Percentiles rank a stretch among this genome's conserved stretches.
These are phyloP conservation scores for Lagenidium sp. DNA, from an alignment of 352 stramenopile species.

Conservation along the genomic window DNA sequence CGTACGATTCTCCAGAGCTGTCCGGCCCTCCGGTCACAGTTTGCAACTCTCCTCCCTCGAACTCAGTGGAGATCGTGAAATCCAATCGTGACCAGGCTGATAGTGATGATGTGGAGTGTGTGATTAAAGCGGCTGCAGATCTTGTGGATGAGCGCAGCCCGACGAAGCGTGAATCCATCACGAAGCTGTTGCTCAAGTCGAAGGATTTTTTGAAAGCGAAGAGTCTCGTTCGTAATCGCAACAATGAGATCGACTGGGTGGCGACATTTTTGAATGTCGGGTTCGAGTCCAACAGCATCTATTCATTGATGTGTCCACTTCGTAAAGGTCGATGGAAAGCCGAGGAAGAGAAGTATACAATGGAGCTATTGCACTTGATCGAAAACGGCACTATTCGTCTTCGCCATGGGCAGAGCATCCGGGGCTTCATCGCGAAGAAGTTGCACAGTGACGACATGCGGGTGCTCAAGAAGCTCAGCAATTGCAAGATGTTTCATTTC, in stretches of 20 bases:
- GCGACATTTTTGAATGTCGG: constrained; percentile 64
- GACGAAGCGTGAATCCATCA: constrained; percentile 30
- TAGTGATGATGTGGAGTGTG: constrained; percentile 1
- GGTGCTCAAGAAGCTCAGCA: constrained; percentile 79
- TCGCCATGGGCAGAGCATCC: constrained; percentile 55
- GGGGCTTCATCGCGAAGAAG: constrained; percentile 62
- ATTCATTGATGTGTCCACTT: constrained; percentile 61
- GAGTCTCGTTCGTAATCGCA: constrained; percentile 52
- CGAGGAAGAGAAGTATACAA: constrained; percentile 66
- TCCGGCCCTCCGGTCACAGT: no score
- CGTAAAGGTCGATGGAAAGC: constrained; percentile 68
- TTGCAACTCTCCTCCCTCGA: no score
- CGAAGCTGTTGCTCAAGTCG: constrained; percentile 49
- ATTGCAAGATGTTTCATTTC: constrained; percentile 77
- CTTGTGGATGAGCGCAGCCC: constrained; percentile 18
- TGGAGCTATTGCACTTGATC: constrained; percentile 55
- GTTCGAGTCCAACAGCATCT: constrained; percentile 66
- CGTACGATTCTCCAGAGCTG: no score
- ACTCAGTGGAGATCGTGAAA: no score
- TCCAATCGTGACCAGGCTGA: no score
- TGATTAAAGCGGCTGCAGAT: constrained; percentile 17
- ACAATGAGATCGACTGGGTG: constrained; percentile 76
- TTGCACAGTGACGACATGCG: constrained; percentile 79
- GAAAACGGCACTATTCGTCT: constrained; percentile 53
- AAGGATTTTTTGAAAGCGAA: constrained; percentile 55